Evolutionary conservation across 129 eudicot species (phyloP).

Genomic region (Mikania micrantha): DNA sequence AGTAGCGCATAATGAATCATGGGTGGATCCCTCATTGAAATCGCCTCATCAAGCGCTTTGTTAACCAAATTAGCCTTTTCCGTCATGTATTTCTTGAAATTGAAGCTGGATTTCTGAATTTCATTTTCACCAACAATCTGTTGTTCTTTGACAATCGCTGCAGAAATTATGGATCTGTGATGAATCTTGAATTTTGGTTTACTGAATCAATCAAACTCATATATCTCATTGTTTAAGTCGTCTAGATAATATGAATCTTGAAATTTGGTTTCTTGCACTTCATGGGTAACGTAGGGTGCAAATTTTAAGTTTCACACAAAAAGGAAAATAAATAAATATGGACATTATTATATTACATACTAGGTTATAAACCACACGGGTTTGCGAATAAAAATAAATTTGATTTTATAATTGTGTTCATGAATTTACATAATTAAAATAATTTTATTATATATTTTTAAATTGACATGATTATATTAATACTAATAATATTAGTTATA

Average conservation of each 20-base stretch:
- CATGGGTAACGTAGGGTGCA: constrained; percentile 10
- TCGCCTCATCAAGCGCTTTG: constrained; percentile 52
- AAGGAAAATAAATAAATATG: not conserved
- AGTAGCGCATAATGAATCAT: constrained; percentile 61
- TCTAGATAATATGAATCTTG: not conserved
- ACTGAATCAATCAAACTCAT: constrained; percentile 44
- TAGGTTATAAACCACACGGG: too few relatives aligned
- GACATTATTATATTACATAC: too few relatives aligned
- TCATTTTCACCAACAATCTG: not conserved
- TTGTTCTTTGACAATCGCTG: constrained; percentile 31
- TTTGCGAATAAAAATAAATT: too few relatives aligned
- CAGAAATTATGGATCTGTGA: constrained; percentile 26
- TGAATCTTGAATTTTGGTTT: too few relatives aligned
- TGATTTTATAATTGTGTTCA: too few relatives aligned
- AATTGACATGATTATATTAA: too few relatives aligned
- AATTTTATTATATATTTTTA: too few relatives aligned
- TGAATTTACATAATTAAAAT: too few relatives aligned
- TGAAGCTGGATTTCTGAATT: constrained; percentile 27
- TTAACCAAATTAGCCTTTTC: constrained; percentile 40
- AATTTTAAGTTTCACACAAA: not conserved
- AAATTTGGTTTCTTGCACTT: constrained; percentile 14
- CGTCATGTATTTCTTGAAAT: constrained; percentile 47
- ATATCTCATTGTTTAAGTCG: constrained; percentile 50
- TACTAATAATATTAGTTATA: too few relatives aligned
- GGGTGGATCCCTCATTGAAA: constrained; percentile 36